Evolutionary conservation across 768 basidiomycete species (phyloP), one percentile per base, ranked within the genome.

Genomic region (Leccinum fibrillosum): DNA sequence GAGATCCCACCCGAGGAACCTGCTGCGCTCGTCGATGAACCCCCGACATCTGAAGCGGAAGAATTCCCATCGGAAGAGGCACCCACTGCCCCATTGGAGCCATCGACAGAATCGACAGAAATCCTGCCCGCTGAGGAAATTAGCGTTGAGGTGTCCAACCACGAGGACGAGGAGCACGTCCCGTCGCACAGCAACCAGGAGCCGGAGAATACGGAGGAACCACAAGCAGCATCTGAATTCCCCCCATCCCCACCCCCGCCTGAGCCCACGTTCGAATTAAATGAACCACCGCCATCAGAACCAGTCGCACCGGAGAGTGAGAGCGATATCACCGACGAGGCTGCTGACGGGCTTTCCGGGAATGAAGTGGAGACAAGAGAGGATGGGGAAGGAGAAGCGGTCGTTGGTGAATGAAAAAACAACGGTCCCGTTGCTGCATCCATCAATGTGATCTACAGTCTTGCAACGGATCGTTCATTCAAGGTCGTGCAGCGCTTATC

Each of bases 251-350:
- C 47, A 23, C 34, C 49, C 3, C 42, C 28, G 19, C 28, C 57
- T 23, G 60, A 67, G 47, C 55, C 42, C 5, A 10, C 56, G 8
- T 63, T 72, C 28, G 69, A 72, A 47, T 56, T 74, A 55, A 70
- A 53, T 44, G 72, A 70, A 26, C 72, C 70, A 47, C 66, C 66
- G 12, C 66, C 71, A 26, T 70, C 72, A 44, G 71, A 72, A 39
- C 70, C 72, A 10, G 62, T 72, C 42, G 70, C 68, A 0, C 71
- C 71, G 55, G 71, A 72, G 59, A 73, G 63, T 54, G 69, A 71
- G 56, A 69, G 72, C 62, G 71, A 74, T 67, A 74, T 72, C 64
- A 69, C 71, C 60, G 72, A 74, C 44, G 70, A 74, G 54, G 66
- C 52, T 47, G 62, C 53, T 47, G 59, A 49, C 55, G 66, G 37